Evolutionary conservation across 495 filamentous ascomycete species (phyloP), one percentile per base, ranked within the genome.

Genomic region (Penicillium longicatenatum): DNA sequence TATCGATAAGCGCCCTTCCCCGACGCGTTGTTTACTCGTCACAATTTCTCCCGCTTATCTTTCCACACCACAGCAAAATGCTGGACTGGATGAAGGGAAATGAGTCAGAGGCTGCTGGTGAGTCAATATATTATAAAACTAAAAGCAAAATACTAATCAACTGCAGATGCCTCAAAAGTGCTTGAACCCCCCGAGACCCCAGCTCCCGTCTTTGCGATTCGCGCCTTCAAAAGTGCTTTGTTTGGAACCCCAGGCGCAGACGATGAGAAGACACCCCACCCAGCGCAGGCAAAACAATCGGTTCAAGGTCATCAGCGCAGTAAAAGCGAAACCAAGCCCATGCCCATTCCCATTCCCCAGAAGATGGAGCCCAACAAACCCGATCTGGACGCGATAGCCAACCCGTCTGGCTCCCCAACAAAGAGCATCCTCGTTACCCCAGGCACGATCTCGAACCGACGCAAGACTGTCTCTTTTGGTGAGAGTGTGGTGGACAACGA

Each of bases 391-490:
- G 52, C 59, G 54, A 58, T 61, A 50, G 63, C 65, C 45, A 79
- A 72, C 43, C 62, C 70, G 6, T 57, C 79, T 46, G 67, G 73
- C 12, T 89, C 87, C n/a, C 86, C 87, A 1, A 82, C 86, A 4
- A 89, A 89, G 67, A 86, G 88, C 52, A 98, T 98, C 50, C 83
- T 98, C 7, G 74, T 97, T 55, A 97, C 95, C 0, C 95, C 95
- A 2, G 92, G 94, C 0, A 93, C 90, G 3, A 89, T 81, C 11
- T 82, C 86, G 7, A 82, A 86, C 52, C 84, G 88, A 51, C 85
- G 89, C 42, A 97, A 98, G 68, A 94, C 90, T 6, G 94, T 98
- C 19, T 92, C 93, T 0, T 98, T 98, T 70, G 89, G 86, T 19
- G 79, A 83, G 29, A 83, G 86, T 43, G 88, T 92, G 0, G 70